Conservation (phyloP, 2,329 filamentous ascomycete genomes). For the Apiospora phragmitis region DNA sequence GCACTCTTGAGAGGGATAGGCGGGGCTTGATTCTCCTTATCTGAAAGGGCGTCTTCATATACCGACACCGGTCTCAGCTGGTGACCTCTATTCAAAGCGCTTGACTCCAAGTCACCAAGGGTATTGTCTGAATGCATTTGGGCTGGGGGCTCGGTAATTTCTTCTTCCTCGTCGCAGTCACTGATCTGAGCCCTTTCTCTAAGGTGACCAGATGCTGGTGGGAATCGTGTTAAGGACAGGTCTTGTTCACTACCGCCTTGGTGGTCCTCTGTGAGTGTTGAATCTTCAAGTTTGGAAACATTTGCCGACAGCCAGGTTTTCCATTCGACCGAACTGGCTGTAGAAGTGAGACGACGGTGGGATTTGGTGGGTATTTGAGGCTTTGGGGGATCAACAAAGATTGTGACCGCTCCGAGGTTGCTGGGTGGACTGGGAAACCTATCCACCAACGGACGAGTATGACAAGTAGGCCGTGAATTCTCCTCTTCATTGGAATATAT, state of each 20-base stretch:
- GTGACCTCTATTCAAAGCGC: not conserved
- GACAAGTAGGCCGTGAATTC: conserved; percentile 16
- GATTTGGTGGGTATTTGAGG: conserved; percentile 27
- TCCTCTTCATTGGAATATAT: conserved; percentile 45
- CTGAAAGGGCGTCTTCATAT: not conserved
- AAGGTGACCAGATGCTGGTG: conserved; percentile 39
- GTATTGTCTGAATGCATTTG: not conserved
- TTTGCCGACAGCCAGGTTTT: conserved; percentile 56
- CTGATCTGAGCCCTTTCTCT: conserved; percentile 51
- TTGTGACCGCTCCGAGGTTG: conserved; percentile 32
- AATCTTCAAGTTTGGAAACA: conserved; percentile 46
- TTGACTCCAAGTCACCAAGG: conserved; percentile 11
- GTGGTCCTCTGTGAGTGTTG: conserved; percentile 15
- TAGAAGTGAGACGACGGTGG: conserved; percentile 31
- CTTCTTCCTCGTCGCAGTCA: conserved; percentile 22
- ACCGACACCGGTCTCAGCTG: not conserved
- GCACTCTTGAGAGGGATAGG: conserved; percentile 12
- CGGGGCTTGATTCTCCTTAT: conserved; percentile 19
- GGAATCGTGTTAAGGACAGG: conserved; percentile 22
- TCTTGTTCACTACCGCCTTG: conserved; percentile 16
- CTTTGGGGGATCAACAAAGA: conserved; percentile 34
- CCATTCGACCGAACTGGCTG: conserved; percentile 47
- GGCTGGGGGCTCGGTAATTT: not conserved
- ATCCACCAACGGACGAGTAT: conserved; percentile 15
- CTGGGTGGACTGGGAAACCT: conserved; percentile 21